Evolutionary conservation across 768 basidiomycete species (phyloP).

Genomic region (Tulasnella sp.): DNA sequence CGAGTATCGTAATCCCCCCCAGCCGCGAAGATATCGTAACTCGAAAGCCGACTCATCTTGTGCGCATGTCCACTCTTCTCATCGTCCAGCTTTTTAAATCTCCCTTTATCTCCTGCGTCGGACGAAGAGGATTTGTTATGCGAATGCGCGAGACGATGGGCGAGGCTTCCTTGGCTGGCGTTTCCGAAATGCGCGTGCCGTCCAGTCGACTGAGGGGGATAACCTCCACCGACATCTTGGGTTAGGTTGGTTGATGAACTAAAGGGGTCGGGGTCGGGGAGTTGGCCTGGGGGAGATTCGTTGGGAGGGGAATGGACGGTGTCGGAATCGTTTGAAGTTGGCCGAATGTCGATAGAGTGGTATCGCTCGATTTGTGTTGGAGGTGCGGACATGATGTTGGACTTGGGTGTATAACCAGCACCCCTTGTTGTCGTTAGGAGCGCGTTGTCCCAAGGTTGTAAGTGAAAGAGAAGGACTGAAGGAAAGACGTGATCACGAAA

Average conservation of each 20-base stretch:
- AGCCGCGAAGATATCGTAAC: slow-evolving; percentile 38
- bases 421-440: neutral
- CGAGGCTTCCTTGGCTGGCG: neutral
- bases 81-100: slow-evolving; percentile 4
- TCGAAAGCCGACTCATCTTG: slow-evolving; percentile 24
- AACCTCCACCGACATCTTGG: neutral
- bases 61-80: slow-evolving; percentile 2
- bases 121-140: neutral
- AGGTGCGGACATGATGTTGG: slow-evolving; percentile 12
- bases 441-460: neutral
- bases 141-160: slow-evolving; percentile 2
- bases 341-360: slow-evolving; percentile 15
- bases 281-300: slow-evolving; percentile 1
- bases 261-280: slow-evolving; percentile 2
- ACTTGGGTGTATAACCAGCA: no score
- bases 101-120: neutral
- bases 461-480: neutral
- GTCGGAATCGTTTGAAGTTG: slow-evolving; percentile 11
- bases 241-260: slow-evolving; percentile 12
- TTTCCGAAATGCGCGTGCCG: slow-evolving; percentile 10
- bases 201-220: slow-evolving; percentile 1
- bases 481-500: no score
- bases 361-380: neutral
- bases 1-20: slow-evolving; percentile 45
- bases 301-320: slow-evolving; percentile 1